phyloP scores from a whole-genome alignment of 2,329 filamentous ascomycete genomes.

The Domatiomyces globalis region DNA sequence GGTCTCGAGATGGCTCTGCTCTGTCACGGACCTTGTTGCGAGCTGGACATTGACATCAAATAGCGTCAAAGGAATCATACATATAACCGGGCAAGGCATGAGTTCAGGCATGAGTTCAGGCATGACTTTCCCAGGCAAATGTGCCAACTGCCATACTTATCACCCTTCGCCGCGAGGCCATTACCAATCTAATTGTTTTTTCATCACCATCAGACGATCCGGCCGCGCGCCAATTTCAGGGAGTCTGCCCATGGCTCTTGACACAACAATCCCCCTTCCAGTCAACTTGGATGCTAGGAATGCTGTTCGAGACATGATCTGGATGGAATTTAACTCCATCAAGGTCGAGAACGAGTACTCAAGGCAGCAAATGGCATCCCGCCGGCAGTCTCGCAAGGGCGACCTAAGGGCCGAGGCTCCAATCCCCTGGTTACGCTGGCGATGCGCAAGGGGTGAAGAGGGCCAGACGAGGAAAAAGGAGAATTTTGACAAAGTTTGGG shows the following conservation, averaged over 20 bases:
- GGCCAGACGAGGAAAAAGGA: neutral
- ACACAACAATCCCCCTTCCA: neutral
- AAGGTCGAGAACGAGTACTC: neutral
- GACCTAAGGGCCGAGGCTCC: neutral
- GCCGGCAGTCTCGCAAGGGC: neutral
- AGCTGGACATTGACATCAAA: too few species aligned
- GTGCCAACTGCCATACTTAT: neutral
- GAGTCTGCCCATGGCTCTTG: neutral
- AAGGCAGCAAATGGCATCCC: neutral
- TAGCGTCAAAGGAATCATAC: too few species aligned
- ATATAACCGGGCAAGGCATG: too few species aligned
- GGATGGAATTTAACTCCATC: neutral
- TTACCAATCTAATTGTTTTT: neutral
- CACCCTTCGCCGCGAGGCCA: neutral
- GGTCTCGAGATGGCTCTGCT: neutral
- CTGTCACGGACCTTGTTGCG: too few species aligned
- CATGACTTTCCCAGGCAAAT: neutral
- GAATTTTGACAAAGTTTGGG: neutral
- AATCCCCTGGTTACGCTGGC: neutral
- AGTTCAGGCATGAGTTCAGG: neutral
- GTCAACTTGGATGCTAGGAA: neutral
- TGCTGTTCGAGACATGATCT: neutral
- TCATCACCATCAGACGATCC: conserved; percentile 1
- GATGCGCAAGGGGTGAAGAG: neutral
- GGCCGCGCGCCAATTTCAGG: neutral